Base-by-base conservation (phyloP, 345 rosid genomes). In the Erysimum cheiranthoides region DNA sequence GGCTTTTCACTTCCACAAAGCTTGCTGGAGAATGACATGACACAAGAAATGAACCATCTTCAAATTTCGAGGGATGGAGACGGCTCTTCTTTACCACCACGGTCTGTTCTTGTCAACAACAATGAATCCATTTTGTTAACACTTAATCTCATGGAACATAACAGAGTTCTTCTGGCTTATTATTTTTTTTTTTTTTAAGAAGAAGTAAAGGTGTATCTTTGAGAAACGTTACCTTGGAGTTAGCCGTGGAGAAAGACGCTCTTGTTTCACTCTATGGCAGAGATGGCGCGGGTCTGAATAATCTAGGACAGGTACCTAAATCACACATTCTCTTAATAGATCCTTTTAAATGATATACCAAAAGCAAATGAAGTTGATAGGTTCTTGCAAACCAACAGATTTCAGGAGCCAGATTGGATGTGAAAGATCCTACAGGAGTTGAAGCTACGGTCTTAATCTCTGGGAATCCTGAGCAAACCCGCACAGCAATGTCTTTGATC, bases 401-500 rank as follows among this genome's bases (percentile, higher is more conserved):
- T 68, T 85, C 91, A 85, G 96, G 91, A 52, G 93, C 93, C 34
- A 82, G 39, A 71, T 83, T 82, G 28, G 73, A 78, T 59, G 83
- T 86, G n/a, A 80, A 68, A 4, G 85, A 86, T 80, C 76, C 85
- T 66, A 61, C 54, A 64, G 80, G 78, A 51, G 85, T 78, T 42
- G 87, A 88, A 66, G 71, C 81, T 40, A 81, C 68, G 39, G 70
- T 88, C 46, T 77, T 83, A 68, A 82, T 90, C 75, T 86, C 88
- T 10, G 93, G 93, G 65, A 82, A 71, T 16, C 85, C 90, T 25
- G 88, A 86, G 62, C 79, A 86, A 79, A 79, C 87, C 54, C 72
- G 49, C n/a, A 73, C 78, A 61, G 90, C 89, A 0, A 84, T 82
- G 72, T 81, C 85, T 78, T 78, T 90, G 83, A 50, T 78, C 27